A percentile compares a stretch with the other conserved stretches of the same genome.
phyloP scores from a whole-genome alignment of 1,139 yeast genomes.

The Suhomyces kunorum region DNA sequence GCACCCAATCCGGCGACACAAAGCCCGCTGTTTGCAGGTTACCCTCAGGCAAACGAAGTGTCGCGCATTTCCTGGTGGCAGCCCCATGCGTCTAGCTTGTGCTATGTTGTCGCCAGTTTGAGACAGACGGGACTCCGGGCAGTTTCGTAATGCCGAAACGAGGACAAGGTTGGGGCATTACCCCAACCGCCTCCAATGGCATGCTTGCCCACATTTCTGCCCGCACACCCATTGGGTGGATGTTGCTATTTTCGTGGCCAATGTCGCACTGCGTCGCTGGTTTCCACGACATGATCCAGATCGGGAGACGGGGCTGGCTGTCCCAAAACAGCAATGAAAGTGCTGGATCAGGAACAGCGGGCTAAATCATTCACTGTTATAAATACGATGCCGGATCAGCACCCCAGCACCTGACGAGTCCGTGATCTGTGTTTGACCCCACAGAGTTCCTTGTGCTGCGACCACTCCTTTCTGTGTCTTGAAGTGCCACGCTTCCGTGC shows the following conservation, averaged over 20 bases:
- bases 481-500: too few relatives aligned
- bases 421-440: background rate
- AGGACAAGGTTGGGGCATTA: too few relatives aligned
- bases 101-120: constrained; percentile 5
- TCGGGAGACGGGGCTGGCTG: constrained; percentile 15
- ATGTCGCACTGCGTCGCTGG: constrained; percentile 9
- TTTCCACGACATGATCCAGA: constrained; percentile 11
- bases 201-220: background rate
- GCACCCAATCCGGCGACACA: background rate
- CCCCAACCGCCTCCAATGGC: too few relatives aligned
- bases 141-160: too few relatives aligned
- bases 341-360: constrained; percentile 14
- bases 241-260: background rate
- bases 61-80: constrained; percentile 2
- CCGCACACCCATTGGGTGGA: too few relatives aligned
- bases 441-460: background rate
- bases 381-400: constrained; percentile 11
- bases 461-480: background rate
- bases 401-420: background rate
- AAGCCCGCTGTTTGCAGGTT: background rate
- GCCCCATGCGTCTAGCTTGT: constrained; percentile 3
- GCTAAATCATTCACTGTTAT: constrained; percentile 9
- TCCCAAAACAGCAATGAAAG: constrained; percentile 13
- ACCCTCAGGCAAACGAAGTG: constrained; percentile 5
- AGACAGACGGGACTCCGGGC: too few relatives aligned